These are phyloP conservation scores for Sugiyamaella novakii DNA, from an alignment of 1,139 yeast genomes.

Conservation along the genomic window DNA sequence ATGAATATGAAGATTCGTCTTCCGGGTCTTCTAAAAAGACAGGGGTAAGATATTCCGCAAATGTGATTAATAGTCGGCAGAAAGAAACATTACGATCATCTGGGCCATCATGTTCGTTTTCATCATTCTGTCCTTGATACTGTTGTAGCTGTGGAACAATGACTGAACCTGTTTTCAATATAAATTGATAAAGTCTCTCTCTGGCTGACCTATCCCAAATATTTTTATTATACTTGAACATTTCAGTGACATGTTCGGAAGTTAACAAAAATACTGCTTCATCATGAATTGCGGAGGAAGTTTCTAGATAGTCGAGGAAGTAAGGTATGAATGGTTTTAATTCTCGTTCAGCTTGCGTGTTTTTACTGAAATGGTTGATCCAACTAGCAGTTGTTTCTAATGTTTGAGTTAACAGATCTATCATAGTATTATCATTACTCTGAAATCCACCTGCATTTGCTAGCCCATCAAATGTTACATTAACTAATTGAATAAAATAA, in stretches of 20 bases:
- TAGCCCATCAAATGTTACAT: slow-evolving; percentile 10
- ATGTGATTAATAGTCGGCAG: slow-evolving; percentile 21
- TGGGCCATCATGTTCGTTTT: slow-evolving; percentile 19
- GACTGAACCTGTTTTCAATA: not conserved
- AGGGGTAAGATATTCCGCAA: slow-evolving; percentile 20
- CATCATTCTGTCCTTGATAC: not conserved
- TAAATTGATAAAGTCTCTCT: slow-evolving; percentile 10
- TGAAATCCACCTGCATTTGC: not conserved
- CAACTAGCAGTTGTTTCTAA: slow-evolving; percentile 27
- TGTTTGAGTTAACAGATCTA: slow-evolving; percentile 14
- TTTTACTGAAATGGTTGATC: slow-evolving; percentile 27
- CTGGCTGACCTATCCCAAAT: slow-evolving; percentile 2
- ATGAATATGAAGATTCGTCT: slow-evolving; percentile 7
- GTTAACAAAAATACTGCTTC: slow-evolving; percentile 1
- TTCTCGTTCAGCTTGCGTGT: slow-evolving; percentile 6
- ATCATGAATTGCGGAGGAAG: not conserved
- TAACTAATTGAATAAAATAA: slow-evolving; percentile 14
- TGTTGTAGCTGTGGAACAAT: not conserved
- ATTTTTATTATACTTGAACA: slow-evolving; percentile 11
- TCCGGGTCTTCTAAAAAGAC: slow-evolving; percentile 24
- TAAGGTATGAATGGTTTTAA: slow-evolving; percentile 9
- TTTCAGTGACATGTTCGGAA: not conserved
- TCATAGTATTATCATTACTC: not conserved
- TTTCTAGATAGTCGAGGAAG: slow-evolving; percentile 8
- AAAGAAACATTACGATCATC: slow-evolving; percentile 11